A percentile compares a stretch with the other conserved stretches of the same genome.
Evolutionary conservation across 352 stramenopile species (phyloP).

Genomic region (Phytophthora cryptogea): DNA sequence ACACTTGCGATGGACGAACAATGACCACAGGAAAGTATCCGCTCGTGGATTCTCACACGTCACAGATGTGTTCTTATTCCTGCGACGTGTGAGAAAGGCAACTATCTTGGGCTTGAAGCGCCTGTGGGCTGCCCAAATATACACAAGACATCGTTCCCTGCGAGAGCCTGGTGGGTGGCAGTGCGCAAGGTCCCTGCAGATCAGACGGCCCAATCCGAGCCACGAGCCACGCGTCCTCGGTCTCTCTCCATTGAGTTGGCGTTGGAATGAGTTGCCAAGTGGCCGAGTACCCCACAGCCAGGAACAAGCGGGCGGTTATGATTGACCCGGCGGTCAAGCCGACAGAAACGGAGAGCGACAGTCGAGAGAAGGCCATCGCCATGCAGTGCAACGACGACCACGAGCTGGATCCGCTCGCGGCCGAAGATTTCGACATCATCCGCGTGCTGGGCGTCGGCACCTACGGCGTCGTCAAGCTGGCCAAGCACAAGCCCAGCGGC

Average conservation of each 20-base stretch:
- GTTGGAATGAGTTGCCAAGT: constrained; percentile 36
- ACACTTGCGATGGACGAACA: not conserved
- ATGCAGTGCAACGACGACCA: constrained; percentile 28
- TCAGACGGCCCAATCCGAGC: constrained; percentile 9
- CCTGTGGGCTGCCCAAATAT: constrained; percentile 15
- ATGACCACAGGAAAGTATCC: not conserved
- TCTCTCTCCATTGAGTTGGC: not conserved
- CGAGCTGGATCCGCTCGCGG: constrained; percentile 43
- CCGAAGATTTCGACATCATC: constrained; percentile 69
- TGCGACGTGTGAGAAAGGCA: constrained; percentile 28
- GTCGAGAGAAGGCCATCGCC: not conserved
- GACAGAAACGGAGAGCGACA: constrained; percentile 12
- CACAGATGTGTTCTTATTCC: constrained; percentile 25
- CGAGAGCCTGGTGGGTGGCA: constrained; percentile 23
- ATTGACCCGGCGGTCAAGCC: constrained; percentile 15
- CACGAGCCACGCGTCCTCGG: constrained; percentile 10
- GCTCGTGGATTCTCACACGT: constrained; percentile 16
- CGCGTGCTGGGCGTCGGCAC: constrained; percentile 75
- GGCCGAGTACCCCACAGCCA: constrained; percentile 7
- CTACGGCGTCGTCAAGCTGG: constrained; percentile 82
- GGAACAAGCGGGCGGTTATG: constrained; percentile 21
- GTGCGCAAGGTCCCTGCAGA: constrained; percentile 1
- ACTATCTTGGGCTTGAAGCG: constrained; percentile 22
- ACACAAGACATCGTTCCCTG: constrained; percentile 9
- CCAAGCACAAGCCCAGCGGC: constrained; percentile 60